These are phyloP conservation scores for Flaveria ramosissima DNA, from an alignment of 129 eudicot species.

Conservation along the genomic window DNA sequence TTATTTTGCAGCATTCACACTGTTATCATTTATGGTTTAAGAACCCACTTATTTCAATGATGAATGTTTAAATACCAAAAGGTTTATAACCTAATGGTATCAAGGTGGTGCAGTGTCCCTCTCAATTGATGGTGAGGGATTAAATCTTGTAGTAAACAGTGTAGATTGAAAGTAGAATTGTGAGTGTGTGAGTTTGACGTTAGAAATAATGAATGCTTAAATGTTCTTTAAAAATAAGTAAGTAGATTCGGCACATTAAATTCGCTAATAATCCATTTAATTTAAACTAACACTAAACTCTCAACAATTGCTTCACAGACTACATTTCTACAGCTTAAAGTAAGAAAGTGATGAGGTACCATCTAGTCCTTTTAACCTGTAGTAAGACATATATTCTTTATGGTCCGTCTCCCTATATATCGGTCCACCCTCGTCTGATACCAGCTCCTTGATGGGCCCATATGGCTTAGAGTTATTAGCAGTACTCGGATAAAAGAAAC, in stretches of 20 bases:
- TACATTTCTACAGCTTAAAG: conserved; percentile 33
- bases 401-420: conserved; percentile 43
- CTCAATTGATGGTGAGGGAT: no score
- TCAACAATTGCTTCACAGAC: conserved; percentile 4
- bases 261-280: neutral
- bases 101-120: no score
- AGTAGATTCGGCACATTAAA: neutral
- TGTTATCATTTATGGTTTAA: no score
- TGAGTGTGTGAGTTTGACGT: no score
- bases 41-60: no score
- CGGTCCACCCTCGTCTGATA: conserved; percentile 40
- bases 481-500: conserved; percentile 49
- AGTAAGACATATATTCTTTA: conserved; percentile 40
- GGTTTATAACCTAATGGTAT: no score
- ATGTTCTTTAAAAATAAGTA: neutral
- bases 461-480: conserved; percentile 29
- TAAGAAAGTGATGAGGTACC: conserved; percentile 45
- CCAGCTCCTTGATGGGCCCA: conserved; percentile 50
- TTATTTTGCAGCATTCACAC: no score
- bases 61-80: no score
- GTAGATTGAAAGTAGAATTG: no score
- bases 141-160: no score
- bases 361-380: conserved; percentile 40
- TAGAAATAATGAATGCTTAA: neutral
- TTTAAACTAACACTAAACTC: neutral